Percentiles rank a stretch among this genome's conserved stretches.
Evolutionary conservation across 768 basidiomycete species (phyloP).

Genomic region (Stropharia rugosoannulata): DNA sequence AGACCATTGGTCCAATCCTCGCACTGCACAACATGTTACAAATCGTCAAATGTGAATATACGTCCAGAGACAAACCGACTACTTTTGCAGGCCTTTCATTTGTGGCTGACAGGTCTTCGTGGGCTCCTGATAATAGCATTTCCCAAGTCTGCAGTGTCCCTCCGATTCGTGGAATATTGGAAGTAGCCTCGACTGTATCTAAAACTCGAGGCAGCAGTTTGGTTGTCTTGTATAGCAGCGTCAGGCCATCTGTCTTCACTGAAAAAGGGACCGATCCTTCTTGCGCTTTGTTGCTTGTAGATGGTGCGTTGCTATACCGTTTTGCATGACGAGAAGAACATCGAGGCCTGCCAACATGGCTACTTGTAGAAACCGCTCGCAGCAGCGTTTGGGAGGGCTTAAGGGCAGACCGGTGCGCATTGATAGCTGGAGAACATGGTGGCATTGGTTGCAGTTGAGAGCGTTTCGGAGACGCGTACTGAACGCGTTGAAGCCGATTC

Average conservation of each 20-base stretch:
- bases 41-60: neutral
- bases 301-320: conserved; percentile 9
- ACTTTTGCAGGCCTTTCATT: conserved; percentile 40
- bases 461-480: neutral
- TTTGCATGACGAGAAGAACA: neutral
- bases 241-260: conserved; percentile 33
- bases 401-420: neutral
- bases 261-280: neutral
- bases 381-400: neutral
- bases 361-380: neutral
- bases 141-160: conserved; percentile 48
- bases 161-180: conserved; percentile 14
- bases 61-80: conserved; percentile 39
- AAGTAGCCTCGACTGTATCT: conserved; percentile 10
- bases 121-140: conserved; percentile 35
- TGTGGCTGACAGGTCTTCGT: conserved; percentile 31
- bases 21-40: conserved; percentile 40
- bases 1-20: conserved; percentile 53
- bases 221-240: conserved; percentile 48
- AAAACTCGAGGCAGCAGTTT: conserved; percentile 46
- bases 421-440: conserved; percentile 7
- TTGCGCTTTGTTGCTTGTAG: neutral
- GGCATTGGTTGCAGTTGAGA: conserved; percentile 7
- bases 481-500: too few relatives aligned
- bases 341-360: neutral